Percentiles rank a stretch among this genome's conserved stretches.
These are phyloP conservation scores for Oenanthe javanica DNA, from an alignment of 140 eudicot species.

Conservation along the genomic window DNA sequence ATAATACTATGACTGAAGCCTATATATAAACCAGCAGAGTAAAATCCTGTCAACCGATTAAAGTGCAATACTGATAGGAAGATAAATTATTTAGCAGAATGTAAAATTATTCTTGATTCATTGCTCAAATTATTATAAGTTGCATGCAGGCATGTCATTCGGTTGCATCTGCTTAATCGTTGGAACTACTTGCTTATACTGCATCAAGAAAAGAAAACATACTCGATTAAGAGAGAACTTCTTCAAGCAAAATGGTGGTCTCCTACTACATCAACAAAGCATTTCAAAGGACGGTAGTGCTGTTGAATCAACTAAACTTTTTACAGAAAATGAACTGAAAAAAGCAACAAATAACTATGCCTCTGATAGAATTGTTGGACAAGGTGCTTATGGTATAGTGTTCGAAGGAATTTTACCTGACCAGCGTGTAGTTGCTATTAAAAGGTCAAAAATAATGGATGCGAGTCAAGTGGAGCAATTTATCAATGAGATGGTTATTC, in stretches of 20 bases:
- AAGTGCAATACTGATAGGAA: not conserved
- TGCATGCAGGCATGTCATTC: slow-evolving; percentile 32
- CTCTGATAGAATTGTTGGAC: slow-evolving; percentile 39
- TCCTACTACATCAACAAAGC: slow-evolving; percentile 36
- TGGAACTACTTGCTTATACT: slow-evolving; percentile 31
- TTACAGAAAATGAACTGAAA: slow-evolving; percentile 35
- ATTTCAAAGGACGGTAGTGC: slow-evolving; percentile 10
- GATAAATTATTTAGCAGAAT: not conserved
- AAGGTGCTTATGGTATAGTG: slow-evolving; percentile 53
- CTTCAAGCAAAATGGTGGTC: slow-evolving; percentile 48
- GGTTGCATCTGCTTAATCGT: slow-evolving; percentile 27
- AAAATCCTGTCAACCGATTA: not conserved
- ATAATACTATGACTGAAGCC: not conserved
- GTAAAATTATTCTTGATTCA: not conserved
- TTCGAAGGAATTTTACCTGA: slow-evolving; percentile 45
- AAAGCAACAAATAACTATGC: slow-evolving; percentile 49
- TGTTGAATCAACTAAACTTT: slow-evolving; percentile 31
- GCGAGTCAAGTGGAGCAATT: slow-evolving; percentile 1
- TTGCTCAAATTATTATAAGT: not conserved
- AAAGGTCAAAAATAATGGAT: slow-evolving; percentile 20
- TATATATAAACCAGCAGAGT: not conserved
- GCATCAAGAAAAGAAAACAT: slow-evolving; percentile 33
- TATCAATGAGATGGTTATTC: not conserved
- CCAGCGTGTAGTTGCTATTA: slow-evolving; percentile 14
- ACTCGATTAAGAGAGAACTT: slow-evolving; percentile 26